phyloP scores from a whole-genome alignment of 495 filamentous ascomycete species.

The Penicillium maclennaniae region DNA sequence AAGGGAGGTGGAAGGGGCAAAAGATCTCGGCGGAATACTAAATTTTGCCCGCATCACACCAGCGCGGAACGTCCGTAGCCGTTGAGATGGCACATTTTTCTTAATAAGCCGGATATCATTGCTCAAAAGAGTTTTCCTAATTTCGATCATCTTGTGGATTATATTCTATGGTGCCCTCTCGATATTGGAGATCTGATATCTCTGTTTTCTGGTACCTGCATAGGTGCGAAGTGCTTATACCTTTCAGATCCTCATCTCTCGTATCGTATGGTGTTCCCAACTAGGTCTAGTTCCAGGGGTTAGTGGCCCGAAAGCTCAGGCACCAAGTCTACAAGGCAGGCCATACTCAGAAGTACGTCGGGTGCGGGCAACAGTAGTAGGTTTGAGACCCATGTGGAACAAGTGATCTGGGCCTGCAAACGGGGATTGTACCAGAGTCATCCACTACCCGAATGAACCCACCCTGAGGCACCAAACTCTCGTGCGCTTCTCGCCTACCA shows the following conservation, averaged over 20 bases:
- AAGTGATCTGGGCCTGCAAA: conserved; percentile 2
- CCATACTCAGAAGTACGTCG: conserved; percentile 13
- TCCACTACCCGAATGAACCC: neutral
- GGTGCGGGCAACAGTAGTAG: conserved; percentile 9
- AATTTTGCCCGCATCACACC: conserved; percentile 35
- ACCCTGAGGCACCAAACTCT: neutral
- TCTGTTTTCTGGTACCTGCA: neutral
- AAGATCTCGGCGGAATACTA: conserved; percentile 22
- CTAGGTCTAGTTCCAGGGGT: neutral
- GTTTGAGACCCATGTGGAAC: conserved; percentile 4
- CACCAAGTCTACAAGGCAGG: neutral
- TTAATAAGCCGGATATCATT: conserved; percentile 16
- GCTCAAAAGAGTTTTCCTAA: neutral
- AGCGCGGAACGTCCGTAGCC: conserved; percentile 39
- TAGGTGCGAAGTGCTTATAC: neutral
- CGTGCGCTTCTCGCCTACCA: conserved; percentile 33
- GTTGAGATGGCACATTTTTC: conserved; percentile 11
- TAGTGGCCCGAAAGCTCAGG: neutral
- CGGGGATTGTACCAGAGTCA: neutral
- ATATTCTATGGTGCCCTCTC: neutral
- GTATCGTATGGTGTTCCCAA: neutral
- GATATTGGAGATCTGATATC: neutral
- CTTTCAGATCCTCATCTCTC: neutral
- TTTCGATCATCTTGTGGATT: too few species aligned
- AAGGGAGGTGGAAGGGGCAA: conserved; percentile 7